These are phyloP conservation scores for Panellus pusillus DNA, from an alignment of 768 basidiomycete genomes.

Conservation along the genomic window DNA sequence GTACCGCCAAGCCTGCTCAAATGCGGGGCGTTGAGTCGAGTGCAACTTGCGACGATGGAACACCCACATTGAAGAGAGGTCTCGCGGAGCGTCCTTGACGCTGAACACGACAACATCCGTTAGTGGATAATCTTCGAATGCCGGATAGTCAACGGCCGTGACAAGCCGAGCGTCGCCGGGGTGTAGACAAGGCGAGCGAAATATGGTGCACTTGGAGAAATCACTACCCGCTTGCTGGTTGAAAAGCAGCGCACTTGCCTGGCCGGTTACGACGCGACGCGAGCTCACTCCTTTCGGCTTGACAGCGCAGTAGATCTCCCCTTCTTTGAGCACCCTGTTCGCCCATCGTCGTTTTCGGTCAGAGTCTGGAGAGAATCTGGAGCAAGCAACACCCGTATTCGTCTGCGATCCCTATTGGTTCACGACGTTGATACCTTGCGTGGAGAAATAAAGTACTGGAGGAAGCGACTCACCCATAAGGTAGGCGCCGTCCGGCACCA, in stretches of 20 bases:
- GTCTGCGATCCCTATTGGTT: constrained; percentile 14
- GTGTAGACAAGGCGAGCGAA: constrained; percentile 20
- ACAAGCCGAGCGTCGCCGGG: constrained; percentile 21
- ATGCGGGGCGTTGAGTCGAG: too few relatives aligned
- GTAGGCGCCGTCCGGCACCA: constrained; percentile 18
- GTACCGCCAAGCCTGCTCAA: constrained; percentile 17
- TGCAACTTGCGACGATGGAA: too few relatives aligned
- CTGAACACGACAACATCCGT: constrained; percentile 20
- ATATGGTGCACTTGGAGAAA: constrained; percentile 18
- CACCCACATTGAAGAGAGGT: constrained; percentile 19
- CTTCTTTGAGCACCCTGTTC: constrained; percentile 16
- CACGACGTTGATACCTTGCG: too few relatives aligned
- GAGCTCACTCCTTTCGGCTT: constrained; percentile 7
- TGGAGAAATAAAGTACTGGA: too few relatives aligned
- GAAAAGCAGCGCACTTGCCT: neutral
- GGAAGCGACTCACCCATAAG: constrained; percentile 4
- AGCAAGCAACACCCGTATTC: constrained; percentile 15
- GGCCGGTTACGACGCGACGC: constrained; percentile 15
- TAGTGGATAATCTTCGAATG: constrained; percentile 12
- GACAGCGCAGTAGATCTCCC: constrained; percentile 21
- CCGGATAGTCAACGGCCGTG: constrained; percentile 15
- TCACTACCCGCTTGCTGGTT: neutral
- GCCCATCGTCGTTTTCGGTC: too few relatives aligned
- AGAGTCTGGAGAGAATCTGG: neutral
- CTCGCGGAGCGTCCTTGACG: constrained; percentile 8